phyloP scores from a whole-genome alignment of 2,329 filamentous ascomycete species.

The Gaeumannomyces tritici region DNA sequence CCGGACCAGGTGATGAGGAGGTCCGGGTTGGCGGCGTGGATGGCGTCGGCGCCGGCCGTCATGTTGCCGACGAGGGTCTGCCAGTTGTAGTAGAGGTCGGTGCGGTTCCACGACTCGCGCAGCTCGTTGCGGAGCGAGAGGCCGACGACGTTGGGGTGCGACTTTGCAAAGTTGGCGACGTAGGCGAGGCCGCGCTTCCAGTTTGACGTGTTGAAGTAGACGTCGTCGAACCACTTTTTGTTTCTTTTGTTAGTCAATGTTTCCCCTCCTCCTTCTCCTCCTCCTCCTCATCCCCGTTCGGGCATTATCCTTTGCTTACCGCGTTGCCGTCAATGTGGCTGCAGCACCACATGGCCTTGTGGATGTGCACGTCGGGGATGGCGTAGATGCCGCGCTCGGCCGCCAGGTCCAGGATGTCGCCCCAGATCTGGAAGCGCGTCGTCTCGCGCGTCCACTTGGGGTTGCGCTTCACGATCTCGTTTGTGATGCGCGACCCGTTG shows the following conservation, averaged over 20 bases:
- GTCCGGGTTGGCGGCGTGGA: conserved; percentile 32
- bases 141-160: conserved; percentile 27
- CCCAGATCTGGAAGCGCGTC: conserved; percentile 33
- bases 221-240: conserved; percentile 40
- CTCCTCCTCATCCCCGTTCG: no score
- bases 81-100: conserved; percentile 33
- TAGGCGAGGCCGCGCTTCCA: conserved; percentile 46
- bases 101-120: conserved; percentile 24
- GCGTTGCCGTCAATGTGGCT: conserved; percentile 37
- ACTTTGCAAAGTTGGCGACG: conserved; percentile 33
- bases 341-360: conserved; percentile 35
- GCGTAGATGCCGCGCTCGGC: conserved; percentile 24
- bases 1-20: conserved; percentile 39
- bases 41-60: conserved; percentile 28
- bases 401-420: conserved; percentile 23
- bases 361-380: conserved; percentile 29
- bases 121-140: conserved; percentile 32
- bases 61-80: conserved; percentile 32
- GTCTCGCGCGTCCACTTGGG: conserved; percentile 36
- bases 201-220: conserved; percentile 39
- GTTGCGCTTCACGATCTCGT: conserved; percentile 38
- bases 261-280: no score
- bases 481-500: conserved; percentile 37
- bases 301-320: no score
- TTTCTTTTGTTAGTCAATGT: no score